phyloP scores from a whole-genome alignment of 2,329 filamentous ascomycete genomes.

The Curvularia spicifera region DNA sequence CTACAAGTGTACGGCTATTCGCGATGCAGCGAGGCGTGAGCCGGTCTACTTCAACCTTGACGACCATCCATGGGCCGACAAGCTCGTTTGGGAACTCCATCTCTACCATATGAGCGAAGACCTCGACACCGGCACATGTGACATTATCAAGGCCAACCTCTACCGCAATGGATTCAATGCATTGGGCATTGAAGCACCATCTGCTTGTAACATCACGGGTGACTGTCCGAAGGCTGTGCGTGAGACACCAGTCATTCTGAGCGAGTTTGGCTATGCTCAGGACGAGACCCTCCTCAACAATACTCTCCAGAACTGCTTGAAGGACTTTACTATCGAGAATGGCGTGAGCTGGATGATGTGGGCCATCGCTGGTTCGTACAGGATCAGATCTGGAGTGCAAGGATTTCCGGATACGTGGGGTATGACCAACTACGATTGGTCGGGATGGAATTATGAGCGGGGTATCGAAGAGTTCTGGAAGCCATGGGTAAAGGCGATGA shows the following conservation, averaged over 20 bases:
- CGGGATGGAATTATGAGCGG: slow-evolving; percentile 55
- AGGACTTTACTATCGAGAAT: slow-evolving; percentile 55
- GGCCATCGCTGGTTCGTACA: slow-evolving; percentile 58
- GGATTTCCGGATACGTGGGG: slow-evolving; percentile 58
- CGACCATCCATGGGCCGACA: slow-evolving; percentile 57
- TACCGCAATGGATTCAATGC: slow-evolving; percentile 61
- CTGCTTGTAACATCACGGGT: slow-evolving; percentile 45
- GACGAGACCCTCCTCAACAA: slow-evolving; percentile 52
- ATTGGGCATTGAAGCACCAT: slow-evolving; percentile 44
- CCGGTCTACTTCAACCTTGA: slow-evolving; percentile 57
- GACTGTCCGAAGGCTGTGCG: slow-evolving; percentile 45
- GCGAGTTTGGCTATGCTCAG: slow-evolving; percentile 49
- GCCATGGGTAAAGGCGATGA: slow-evolving; percentile 58
- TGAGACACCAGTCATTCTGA: slow-evolving; percentile 48
- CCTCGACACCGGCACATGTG: slow-evolving; percentile 55
- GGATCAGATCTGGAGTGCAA: slow-evolving; percentile 55
- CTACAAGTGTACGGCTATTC: slow-evolving; percentile 50
- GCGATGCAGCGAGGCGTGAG: slow-evolving; percentile 53
- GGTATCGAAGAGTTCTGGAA: slow-evolving; percentile 59
- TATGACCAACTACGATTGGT: slow-evolving; percentile 56
- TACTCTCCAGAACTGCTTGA: slow-evolving; percentile 57
- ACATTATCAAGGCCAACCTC: slow-evolving; percentile 56
- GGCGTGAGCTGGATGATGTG: slow-evolving; percentile 59
- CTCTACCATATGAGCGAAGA: slow-evolving; percentile 56
- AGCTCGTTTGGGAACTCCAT: slow-evolving; percentile 68